Percentiles rank a stretch among this genome's conserved stretches.
Evolutionary conservation across 495 filamentous ascomycete species (phyloP).

Genomic region (Penicillium arizonense): DNA sequence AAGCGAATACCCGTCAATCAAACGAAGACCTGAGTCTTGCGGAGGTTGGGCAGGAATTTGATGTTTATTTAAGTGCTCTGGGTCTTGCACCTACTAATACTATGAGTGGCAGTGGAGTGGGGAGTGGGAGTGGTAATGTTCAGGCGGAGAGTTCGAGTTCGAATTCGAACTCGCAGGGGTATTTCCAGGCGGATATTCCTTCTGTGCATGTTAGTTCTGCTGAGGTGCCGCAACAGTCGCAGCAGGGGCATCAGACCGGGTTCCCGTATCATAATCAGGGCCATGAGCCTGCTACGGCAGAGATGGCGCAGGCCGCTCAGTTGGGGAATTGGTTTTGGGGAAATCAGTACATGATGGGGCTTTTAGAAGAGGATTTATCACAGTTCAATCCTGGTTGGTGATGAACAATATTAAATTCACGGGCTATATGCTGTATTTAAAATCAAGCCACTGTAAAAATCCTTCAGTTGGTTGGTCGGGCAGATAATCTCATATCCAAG

Average conservation of each 20-base stretch:
- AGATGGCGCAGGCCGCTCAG: conserved; percentile 41
- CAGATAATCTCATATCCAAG: no score
- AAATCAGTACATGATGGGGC: conserved; percentile 61
- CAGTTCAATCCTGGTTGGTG: conserved; percentile 45
- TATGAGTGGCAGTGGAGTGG: neutral
- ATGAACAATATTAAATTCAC: neutral
- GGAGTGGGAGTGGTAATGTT: neutral
- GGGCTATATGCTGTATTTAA: neutral
- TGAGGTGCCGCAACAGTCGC: conserved; percentile 5
- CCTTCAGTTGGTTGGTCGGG: no score
- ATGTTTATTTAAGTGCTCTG: conserved; percentile 62
- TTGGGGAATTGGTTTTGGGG: conserved; percentile 69
- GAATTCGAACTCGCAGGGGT: conserved; percentile 1
- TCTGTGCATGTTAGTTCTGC: conserved; percentile 1
- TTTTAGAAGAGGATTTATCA: conserved; percentile 60
- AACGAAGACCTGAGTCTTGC: conserved; percentile 42
- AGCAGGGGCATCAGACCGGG: conserved; percentile 15
- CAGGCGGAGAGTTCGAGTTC: neutral
- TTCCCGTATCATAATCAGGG: neutral
- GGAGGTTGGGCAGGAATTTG: conserved; percentile 58
- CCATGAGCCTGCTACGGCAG: neutral
- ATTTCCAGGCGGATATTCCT: conserved; percentile 11
- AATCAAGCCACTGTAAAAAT: no score
- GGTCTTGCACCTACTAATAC: conserved; percentile 52
- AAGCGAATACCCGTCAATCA: conserved; percentile 50